phyloP scores from a whole-genome alignment of 176 grass and related monocot genomes.

The Oryza officinalis region DNA sequence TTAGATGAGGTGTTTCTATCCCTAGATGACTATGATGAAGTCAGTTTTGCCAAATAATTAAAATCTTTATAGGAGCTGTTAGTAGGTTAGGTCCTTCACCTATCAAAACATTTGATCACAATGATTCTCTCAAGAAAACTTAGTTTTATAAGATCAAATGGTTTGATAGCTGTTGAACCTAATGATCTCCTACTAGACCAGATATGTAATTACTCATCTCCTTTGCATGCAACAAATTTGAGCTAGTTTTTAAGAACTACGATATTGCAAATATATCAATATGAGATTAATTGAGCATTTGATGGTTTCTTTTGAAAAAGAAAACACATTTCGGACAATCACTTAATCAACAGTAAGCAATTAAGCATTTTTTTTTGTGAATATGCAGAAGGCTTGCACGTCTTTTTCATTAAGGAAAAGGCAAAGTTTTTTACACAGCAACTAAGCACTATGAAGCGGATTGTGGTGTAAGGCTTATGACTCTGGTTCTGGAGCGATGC shows the following conservation, averaged over 20 bases:
- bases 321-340: neutral
- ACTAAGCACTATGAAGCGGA: neutral
- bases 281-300: slow-evolving; percentile 7
- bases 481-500: neutral
- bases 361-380: neutral
- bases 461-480: neutral
- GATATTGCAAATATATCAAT: neutral
- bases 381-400: neutral
- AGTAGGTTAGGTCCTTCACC: neutral
- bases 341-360: slow-evolving; percentile 12
- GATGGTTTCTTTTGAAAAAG: neutral
- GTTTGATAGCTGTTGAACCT: slow-evolving; percentile 19
- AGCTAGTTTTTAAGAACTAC: slow-evolving; percentile 4
- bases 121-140: slow-evolving; percentile 23
- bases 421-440: neutral
- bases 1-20: slow-evolving; percentile 98
- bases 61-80: slow-evolving; percentile 1
- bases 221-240: slow-evolving; percentile 30
- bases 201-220: slow-evolving; percentile 38
- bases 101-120: slow-evolving; percentile 31
- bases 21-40: slow-evolving; percentile 92
- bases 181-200: slow-evolving; percentile 15
- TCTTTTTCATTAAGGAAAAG: neutral
- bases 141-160: slow-evolving; percentile 24
- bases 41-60: slow-evolving; percentile 80